Evolutionary conservation across 1,139 yeast genomes (phyloP), one percentile per base, ranked within the genome.

Genomic region (Candida sp.): DNA sequence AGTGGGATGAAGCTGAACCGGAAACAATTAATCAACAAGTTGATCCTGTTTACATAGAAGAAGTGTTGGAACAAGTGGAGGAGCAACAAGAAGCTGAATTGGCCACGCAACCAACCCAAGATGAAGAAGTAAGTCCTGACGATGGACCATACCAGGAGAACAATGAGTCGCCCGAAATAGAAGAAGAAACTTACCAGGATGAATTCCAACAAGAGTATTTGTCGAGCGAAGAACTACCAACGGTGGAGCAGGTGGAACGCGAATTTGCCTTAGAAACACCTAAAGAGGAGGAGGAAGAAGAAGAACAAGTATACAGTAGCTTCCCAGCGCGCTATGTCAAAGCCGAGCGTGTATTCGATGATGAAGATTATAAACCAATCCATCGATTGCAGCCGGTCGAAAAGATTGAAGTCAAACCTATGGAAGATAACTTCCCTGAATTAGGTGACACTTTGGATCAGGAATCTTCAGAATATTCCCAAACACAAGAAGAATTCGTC

Each of bases 281-380:
- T 19, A 41, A 32, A 12, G 22, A 38, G 6, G 43, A 42, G 37
- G 38, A 27, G 21, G 33, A 32, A 22, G 35, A 40, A 23, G 39
- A 45, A n/a, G 43, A 41, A 22, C 43, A n/a, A 12, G 34, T 6
- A 12, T 6, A 7, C 7, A n/a, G 12, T 11, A 3, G 12, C 21
- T 25, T 4, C 8, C 34, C 15, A 25, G 22, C 33, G 53, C 46
- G 36, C 36, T 55, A 46, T 41, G 58, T 54, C 35, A 47, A 48
- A 41, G 60, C 73, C 2, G 75, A 70, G 47, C 48, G 75, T 39
- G 66, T 61, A 1, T 70, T 69, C 49, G 60, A 59, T 36, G 55
- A 54, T 12, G 47, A 52, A 12, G 67, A 68, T 44, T 68, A 61
- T 46, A 50, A 49, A 41, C 72, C 71, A 2, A 53, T 54, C 19